phyloP scores from a whole-genome alignment of 2,329 filamentous ascomycete species.

The Monilinia vaccinii-corymbosi region DNA sequence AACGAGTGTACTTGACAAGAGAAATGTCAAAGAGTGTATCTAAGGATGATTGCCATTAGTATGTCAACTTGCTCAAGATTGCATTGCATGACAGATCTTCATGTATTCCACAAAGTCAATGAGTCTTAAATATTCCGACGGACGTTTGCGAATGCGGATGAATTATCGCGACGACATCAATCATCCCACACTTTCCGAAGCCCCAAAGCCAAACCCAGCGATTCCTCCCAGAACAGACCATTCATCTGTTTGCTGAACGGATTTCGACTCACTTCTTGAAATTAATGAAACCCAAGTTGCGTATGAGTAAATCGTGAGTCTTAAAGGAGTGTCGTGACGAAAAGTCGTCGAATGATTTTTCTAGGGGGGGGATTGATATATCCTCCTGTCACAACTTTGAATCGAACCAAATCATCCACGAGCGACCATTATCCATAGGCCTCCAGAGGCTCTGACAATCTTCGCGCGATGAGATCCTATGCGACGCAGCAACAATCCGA shows the following conservation, averaged over 20 bases:
- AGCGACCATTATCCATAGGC: constrained; percentile 27
- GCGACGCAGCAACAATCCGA: too few relatives aligned
- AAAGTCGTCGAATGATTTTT: constrained; percentile 23
- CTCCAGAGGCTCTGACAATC: constrained; percentile 25
- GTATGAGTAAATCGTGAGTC: constrained; percentile 14
- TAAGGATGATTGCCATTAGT: constrained; percentile 19
- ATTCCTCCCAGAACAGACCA: background rate
- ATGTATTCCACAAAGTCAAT: background rate
- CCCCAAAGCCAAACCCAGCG: background rate
- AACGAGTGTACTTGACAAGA: constrained; percentile 55
- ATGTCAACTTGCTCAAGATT: constrained; percentile 11
- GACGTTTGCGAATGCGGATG: constrained; percentile 14
- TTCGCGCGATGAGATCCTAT: constrained; percentile 11
- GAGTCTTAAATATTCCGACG: too few relatives aligned
- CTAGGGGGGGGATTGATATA: constrained; percentile 11
- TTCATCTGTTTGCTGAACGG: background rate
- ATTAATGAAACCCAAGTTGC: constrained; percentile 1
- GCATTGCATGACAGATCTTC: constrained; percentile 26
- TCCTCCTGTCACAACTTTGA: constrained; percentile 20
- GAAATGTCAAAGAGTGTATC: constrained; percentile 43
- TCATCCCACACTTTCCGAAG: background rate
- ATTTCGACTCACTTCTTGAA: constrained; percentile 24
- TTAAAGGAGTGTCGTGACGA: constrained; percentile 32
- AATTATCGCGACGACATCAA: constrained; percentile 12
- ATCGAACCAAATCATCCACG: constrained; percentile 23